A percentile compares a stretch with the other conserved stretches of the same genome.
Evolutionary conservation across 768 basidiomycete genomes (phyloP).

Genomic region (Amanita jacksonii): DNA sequence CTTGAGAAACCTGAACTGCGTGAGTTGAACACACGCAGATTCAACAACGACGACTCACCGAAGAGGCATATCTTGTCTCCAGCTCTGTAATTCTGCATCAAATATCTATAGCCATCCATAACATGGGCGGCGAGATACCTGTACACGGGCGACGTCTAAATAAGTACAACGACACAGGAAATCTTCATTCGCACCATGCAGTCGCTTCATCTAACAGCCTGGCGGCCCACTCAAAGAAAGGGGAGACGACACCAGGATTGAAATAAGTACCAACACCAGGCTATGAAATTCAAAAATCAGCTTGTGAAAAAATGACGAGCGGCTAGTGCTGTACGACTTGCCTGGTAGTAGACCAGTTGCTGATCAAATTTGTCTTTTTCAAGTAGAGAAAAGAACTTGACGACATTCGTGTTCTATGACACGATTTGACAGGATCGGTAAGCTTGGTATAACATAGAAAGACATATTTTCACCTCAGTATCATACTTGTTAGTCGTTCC

Average conservation of each 20-base stretch:
- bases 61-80: conserved; percentile 74
- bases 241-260: conserved; percentile 56
- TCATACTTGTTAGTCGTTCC: conserved; percentile 51
- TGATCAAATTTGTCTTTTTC: conserved; percentile 47
- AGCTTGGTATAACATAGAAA: background rate
- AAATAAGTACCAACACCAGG: conserved; percentile 43
- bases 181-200: conserved; percentile 45
- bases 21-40: background rate
- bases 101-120: conserved; percentile 63
- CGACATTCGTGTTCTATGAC: conserved; percentile 58
- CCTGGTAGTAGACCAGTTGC: conserved; percentile 69
- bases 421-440: background rate
- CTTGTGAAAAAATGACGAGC: conserved; percentile 8
- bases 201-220: conserved; percentile 57
- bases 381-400: conserved; percentile 59
- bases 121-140: conserved; percentile 70
- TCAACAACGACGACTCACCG: conserved; percentile 28
- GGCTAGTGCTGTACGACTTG: conserved; percentile 14
- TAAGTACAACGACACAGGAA: background rate
- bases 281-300: conserved; percentile 14
- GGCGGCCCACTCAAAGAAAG: conserved; percentile 47
- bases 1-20: conserved; percentile 62
- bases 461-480: conserved; percentile 26
- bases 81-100: conserved; percentile 68
- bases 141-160: background rate